phyloP scores from a whole-genome alignment of 2,329 filamentous ascomycete genomes.

The Exophiala aquamarina region DNA sequence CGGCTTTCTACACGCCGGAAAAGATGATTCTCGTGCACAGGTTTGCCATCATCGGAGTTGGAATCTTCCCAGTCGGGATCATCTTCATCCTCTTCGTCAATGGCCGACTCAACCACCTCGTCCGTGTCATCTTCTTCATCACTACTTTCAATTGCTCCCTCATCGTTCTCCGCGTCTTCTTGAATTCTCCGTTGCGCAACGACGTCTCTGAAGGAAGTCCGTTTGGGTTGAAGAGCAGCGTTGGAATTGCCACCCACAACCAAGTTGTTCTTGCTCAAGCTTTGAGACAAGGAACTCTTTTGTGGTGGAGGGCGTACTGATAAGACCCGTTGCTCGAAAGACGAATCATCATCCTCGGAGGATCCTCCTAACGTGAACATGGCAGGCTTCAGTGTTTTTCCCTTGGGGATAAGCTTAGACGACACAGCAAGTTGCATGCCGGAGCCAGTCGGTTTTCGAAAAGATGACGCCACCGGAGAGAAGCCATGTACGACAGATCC shows the following conservation, averaged over 20 bases:
- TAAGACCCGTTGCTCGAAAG: constrained; percentile 61
- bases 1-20: constrained; percentile 92
- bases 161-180: constrained; percentile 53
- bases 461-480: constrained; percentile 69
- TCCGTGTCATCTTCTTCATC: constrained; percentile 60
- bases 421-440: constrained; percentile 3
- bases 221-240: constrained; percentile 60
- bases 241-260: constrained; percentile 30
- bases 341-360: constrained; percentile 81
- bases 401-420: constrained; percentile 13
- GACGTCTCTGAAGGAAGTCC: constrained; percentile 77
- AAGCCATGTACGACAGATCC: constrained; percentile 83
- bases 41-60: constrained; percentile 77
- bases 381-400: constrained; percentile 53
- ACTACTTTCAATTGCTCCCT: constrained; percentile 61
- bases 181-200: constrained; percentile 67
- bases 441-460: constrained; percentile 46
- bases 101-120: constrained; percentile 79
- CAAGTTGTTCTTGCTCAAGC: constrained; percentile 46
- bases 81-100: constrained; percentile 68
- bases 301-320: constrained; percentile 45
- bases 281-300: constrained; percentile 35
- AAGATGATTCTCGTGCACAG: constrained; percentile 72
- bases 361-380: constrained; percentile 76
- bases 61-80: constrained; percentile 62